phyloP scores from a whole-genome alignment of 2,329 filamentous ascomycete species.

The Juglanconis oblonga region DNA sequence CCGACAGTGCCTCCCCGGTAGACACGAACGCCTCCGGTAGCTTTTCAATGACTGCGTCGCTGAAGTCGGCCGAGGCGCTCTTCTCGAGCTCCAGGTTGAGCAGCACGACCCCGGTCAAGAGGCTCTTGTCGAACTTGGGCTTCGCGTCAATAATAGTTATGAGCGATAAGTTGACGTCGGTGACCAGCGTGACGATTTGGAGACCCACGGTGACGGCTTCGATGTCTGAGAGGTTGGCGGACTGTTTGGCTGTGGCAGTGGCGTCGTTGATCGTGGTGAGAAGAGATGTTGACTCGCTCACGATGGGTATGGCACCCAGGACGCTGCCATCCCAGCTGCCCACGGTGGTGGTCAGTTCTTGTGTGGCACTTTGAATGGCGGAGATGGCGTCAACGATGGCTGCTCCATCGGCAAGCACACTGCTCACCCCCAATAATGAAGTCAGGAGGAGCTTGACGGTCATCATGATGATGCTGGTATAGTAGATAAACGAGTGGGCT shows the following conservation, averaged over 20 bases:
- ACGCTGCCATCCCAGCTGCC: constrained; percentile 36
- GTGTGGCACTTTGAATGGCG: constrained; percentile 31
- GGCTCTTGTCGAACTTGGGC: constrained; percentile 41
- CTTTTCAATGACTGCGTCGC: constrained; percentile 36
- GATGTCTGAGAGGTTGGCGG: constrained; percentile 33
- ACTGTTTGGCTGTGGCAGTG: constrained; percentile 33
- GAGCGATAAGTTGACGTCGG: constrained; percentile 37
- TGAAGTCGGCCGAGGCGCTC: constrained; percentile 36
- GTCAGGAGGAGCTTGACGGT: constrained; percentile 1
- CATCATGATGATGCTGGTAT: constrained; percentile 11
- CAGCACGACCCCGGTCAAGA: constrained; percentile 41
- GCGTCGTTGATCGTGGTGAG: constrained; percentile 38
- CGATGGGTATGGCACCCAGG: constrained; percentile 38
- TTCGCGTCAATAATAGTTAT: constrained; percentile 36
- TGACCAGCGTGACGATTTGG: constrained; percentile 33
- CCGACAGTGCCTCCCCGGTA: constrained; percentile 33
- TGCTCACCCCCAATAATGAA: not conserved
- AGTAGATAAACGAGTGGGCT: not conserved
- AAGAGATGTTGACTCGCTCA: constrained; percentile 35
- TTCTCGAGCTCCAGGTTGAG: constrained; percentile 39
- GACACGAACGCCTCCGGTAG: constrained; percentile 32
- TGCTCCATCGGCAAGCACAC: constrained; percentile 30
- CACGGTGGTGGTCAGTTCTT: constrained; percentile 33
- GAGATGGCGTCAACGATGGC: constrained; percentile 34
- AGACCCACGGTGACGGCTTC: constrained; percentile 38